phyloP scores from a whole-genome alignment of 2,329 filamentous ascomycete genomes.

The Botryotinia calthae region DNA sequence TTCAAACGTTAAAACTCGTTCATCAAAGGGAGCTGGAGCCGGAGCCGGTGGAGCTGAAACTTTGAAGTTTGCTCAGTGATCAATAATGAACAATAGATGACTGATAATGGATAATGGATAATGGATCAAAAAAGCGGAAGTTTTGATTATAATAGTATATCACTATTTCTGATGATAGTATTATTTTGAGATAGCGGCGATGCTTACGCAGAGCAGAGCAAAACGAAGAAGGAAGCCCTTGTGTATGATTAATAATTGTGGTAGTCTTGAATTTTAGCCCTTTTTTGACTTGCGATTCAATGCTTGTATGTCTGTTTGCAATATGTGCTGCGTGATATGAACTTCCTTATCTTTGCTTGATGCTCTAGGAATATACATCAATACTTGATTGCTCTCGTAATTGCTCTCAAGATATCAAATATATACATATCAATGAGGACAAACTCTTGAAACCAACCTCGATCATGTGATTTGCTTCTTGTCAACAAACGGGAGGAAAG shows the following conservation, averaged over 20 bases:
- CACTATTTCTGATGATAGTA: neutral
- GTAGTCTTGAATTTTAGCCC: constrained; percentile 14
- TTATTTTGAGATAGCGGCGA: constrained; percentile 10
- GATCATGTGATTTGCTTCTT: neutral
- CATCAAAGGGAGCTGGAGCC: neutral
- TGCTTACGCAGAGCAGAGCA: neutral
- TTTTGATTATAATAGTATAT: constrained; percentile 11
- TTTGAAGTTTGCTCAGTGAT: constrained; percentile 2
- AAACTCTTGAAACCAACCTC: neutral
- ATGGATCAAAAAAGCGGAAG: constrained; percentile 11
- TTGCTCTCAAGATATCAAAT: neutral
- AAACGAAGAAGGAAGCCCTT: constrained; percentile 5
- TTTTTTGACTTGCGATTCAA: constrained; percentile 1
- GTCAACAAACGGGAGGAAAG: neutral
- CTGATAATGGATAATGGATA: neutral
- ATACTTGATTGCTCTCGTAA: neutral
- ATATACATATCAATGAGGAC: neutral
- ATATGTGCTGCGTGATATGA: neutral
- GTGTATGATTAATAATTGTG: constrained; percentile 13
- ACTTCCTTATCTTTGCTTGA: neutral
- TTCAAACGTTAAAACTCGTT: neutral
- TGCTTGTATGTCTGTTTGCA: neutral
- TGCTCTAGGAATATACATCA: neutral
- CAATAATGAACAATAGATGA: neutral
- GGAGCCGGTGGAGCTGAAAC: neutral